phyloP scores from a whole-genome alignment of 2,329 filamentous ascomycete genomes.

The Ophiocordyceps polyrhachis-furcata region DNA sequence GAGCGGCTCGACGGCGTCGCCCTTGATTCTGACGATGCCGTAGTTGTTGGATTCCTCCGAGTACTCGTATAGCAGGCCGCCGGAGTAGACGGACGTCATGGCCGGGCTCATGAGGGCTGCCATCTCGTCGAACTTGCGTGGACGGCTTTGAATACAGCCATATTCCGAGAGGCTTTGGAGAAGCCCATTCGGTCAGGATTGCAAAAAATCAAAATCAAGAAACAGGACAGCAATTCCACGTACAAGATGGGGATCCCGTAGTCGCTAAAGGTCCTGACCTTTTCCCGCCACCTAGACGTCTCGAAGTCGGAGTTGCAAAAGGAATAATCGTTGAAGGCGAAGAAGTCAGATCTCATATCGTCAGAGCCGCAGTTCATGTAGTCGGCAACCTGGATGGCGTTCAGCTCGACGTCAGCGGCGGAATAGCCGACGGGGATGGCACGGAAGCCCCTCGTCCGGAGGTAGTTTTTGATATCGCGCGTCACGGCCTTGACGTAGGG shows the following conservation, averaged over 20 bases:
- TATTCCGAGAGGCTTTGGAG: constrained; percentile 88
- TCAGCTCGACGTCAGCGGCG: constrained; percentile 68
- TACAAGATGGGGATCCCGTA: constrained; percentile 77
- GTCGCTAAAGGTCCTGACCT: constrained; percentile 72
- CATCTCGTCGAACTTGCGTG: constrained; percentile 65
- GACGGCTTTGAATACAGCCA: constrained; percentile 63
- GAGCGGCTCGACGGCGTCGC: constrained; percentile 22
- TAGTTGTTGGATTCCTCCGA: constrained; percentile 59
- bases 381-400: constrained; percentile 64
- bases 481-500: constrained; percentile 65
- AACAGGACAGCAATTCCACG: too few relatives aligned
- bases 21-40: constrained; percentile 54
- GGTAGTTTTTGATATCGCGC: constrained; percentile 57
- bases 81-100: constrained; percentile 85
- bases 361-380: constrained; percentile 91
- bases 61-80: constrained; percentile 94
- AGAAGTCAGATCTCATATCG: constrained; percentile 72
- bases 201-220: not conserved
- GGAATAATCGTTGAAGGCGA: constrained; percentile 79
- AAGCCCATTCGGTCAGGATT: too few relatives aligned
- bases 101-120: constrained; percentile 57
- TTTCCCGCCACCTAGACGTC: constrained; percentile 64
- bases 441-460: constrained; percentile 42
- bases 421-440: constrained; percentile 58
- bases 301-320: constrained; percentile 60